Evolutionary conservation across 2,329 filamentous ascomycete species (phyloP).

Genomic region (Magnaporthiopsis poae): DNA sequence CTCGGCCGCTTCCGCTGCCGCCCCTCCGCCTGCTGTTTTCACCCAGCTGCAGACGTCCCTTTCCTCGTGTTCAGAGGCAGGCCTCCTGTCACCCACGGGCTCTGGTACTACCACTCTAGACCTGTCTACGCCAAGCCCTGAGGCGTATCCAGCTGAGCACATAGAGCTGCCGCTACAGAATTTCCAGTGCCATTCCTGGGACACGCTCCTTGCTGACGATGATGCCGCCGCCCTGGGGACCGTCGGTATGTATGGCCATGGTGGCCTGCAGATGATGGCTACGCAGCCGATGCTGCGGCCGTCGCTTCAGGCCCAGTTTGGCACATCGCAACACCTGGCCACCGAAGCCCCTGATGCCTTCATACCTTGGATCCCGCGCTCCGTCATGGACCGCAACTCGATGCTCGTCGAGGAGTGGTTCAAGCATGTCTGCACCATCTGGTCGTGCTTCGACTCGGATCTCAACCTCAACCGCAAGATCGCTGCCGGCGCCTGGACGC

Average conservation of each 20-base stretch:
- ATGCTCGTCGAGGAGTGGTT: constrained; percentile 30
- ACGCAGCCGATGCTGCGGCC: background rate
- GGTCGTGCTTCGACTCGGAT: constrained; percentile 31
- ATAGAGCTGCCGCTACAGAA: background rate
- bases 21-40: background rate
- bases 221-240: background rate
- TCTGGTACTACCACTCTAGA: background rate
- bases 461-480: constrained; percentile 29
- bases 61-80: background rate
- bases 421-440: constrained; percentile 28
- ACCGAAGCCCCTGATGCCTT: constrained; percentile 8
- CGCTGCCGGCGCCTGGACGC: constrained; percentile 26
- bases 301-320: background rate
- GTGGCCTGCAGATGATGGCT: background rate
- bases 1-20: background rate
- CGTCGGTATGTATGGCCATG: background rate
- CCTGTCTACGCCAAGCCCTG: background rate
- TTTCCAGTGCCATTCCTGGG: background rate
- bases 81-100: background rate
- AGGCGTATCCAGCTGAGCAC: background rate
- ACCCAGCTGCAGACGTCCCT: background rate
- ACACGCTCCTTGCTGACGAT: background rate
- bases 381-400: constrained; percentile 20
- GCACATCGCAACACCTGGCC: background rate
- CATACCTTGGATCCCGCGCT: constrained; percentile 12